Conservation (phyloP, 371 early-diverging fungal genomes). For the Umbelopsis sp. region DNA sequence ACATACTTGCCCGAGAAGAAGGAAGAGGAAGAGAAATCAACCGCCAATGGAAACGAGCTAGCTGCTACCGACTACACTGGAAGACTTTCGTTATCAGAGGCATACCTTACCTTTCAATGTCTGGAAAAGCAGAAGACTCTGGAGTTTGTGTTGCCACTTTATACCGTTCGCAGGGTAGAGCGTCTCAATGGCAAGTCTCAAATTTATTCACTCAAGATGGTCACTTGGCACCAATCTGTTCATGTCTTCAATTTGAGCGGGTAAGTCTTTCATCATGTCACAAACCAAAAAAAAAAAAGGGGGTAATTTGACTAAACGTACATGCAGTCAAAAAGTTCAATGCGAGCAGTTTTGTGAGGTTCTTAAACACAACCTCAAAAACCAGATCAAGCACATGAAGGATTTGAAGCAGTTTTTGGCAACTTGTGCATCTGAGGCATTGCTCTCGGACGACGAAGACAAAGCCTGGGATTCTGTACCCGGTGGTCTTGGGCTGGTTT, state of each 20-base stretch:
- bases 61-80: slow-evolving; percentile 51
- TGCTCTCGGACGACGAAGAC: slow-evolving; percentile 62
- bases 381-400: slow-evolving; percentile 76
- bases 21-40: slow-evolving; percentile 24
- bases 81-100: slow-evolving; percentile 77
- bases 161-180: slow-evolving; percentile 90
- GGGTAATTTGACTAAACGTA: not conserved
- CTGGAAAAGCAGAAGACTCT: slow-evolving; percentile 52
- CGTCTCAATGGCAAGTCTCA: slow-evolving; percentile 54
- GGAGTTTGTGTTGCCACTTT: slow-evolving; percentile 82
- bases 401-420: slow-evolving; percentile 80
- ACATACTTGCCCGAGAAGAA: slow-evolving; percentile 51
- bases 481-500: slow-evolving; percentile 81
- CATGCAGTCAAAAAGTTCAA: slow-evolving; percentile 35
- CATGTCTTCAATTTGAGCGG: slow-evolving; percentile 55
- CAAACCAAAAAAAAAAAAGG: not conserved
- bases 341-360: slow-evolving; percentile 57
- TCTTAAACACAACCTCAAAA: slow-evolving; percentile 54
- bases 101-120: slow-evolving; percentile 85
- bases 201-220: slow-evolving; percentile 53
- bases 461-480: slow-evolving; percentile 38
- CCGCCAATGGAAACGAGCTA: not conserved
- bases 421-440: slow-evolving; percentile 77
- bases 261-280: slow-evolving; percentile 26
- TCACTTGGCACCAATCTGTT: slow-evolving; percentile 68